These are phyloP conservation scores for Aspergillus piperis DNA, from an alignment of 2,329 filamentous ascomycete species.

Conservation along the genomic window DNA sequence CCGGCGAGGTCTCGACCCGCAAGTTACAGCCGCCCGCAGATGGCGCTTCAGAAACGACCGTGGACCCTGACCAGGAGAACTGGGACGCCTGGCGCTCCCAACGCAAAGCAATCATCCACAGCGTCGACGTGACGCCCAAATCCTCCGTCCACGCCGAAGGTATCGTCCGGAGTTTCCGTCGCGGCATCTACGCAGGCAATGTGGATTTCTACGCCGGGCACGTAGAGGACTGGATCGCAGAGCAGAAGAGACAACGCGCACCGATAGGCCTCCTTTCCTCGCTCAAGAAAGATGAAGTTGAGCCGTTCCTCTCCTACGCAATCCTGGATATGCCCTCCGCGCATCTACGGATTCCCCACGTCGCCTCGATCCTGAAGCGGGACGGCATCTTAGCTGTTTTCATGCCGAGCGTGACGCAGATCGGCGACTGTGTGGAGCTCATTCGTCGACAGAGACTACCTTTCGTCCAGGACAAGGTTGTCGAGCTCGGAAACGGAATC, in stretches of 20 bases:
- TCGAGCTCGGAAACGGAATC: conserved; percentile 49
- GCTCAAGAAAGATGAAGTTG: conserved; percentile 20
- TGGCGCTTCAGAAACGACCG: conserved; percentile 5
- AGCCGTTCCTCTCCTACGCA: conserved; percentile 70
- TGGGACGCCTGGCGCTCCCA: conserved; percentile 51
- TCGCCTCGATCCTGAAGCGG: conserved; percentile 57
- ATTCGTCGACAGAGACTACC: conserved; percentile 58
- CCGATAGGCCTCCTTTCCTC: conserved; percentile 21
- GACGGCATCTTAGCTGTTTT: conserved; percentile 70
- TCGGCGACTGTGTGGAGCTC: conserved; percentile 62
- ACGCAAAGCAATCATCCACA: conserved; percentile 72
- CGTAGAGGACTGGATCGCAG: conserved; percentile 63
- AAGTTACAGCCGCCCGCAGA: conserved; percentile 8
- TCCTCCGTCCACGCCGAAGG: conserved; percentile 66
- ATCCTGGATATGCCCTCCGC: conserved; percentile 73
- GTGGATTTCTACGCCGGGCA: conserved; percentile 73
- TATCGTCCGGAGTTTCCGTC: conserved; percentile 66
- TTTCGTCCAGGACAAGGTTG: conserved; percentile 48
- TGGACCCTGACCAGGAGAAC: conserved; percentile 32
- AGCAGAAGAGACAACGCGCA: conserved; percentile 49
- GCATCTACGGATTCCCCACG: conserved; percentile 51
- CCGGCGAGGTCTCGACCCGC: conserved; percentile 8
- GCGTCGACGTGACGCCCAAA: conserved; percentile 65
- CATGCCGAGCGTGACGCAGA: conserved; percentile 76
- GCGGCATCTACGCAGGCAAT: conserved; percentile 68